These are phyloP conservation scores for Acephala macrosclerotiorum DNA, from an alignment of 2,329 filamentous ascomycete genomes.

Conservation along the genomic window DNA sequence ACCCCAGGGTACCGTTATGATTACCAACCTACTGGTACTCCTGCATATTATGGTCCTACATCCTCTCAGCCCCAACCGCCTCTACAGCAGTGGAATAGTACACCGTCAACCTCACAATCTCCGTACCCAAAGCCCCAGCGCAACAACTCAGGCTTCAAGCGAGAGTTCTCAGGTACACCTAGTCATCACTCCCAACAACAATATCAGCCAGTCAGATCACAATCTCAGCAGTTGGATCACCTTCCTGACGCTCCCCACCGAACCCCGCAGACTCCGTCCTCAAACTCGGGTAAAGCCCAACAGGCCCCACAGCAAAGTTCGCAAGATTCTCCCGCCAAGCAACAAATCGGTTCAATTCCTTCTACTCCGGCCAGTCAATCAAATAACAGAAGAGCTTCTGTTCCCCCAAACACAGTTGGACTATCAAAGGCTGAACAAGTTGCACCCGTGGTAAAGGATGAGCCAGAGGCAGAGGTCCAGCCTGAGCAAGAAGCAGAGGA, in stretches of 20 bases:
- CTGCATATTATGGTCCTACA: conserved; percentile 15
- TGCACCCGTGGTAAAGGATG: conserved; percentile 22
- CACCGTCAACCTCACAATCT: conserved; percentile 21
- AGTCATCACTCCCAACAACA: conserved; percentile 25
- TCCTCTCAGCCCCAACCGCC: conserved; percentile 24
- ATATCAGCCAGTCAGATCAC: conserved; percentile 11
- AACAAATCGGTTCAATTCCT: conserved; percentile 8
- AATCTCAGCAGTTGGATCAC: conserved; percentile 21
- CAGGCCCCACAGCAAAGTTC: conserved; percentile 20
- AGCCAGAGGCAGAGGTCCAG: neutral
- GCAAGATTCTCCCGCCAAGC: conserved; percentile 15
- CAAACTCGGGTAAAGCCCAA: conserved; percentile 23
- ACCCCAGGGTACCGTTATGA: conserved; percentile 25
- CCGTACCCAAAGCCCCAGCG: conserved; percentile 26
- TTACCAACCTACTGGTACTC: conserved; percentile 17
- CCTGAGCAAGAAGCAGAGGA: conserved; percentile 13
- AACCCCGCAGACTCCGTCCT: conserved; percentile 26
- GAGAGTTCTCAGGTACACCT: conserved; percentile 26
- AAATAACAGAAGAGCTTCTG: neutral
- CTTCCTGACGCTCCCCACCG: conserved; percentile 16
- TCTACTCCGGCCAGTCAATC: conserved; percentile 31
- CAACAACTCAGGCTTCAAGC: conserved; percentile 25
- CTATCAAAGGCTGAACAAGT: neutral
- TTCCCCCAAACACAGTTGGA: neutral
- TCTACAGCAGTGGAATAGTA: conserved; percentile 29